phyloP scores from a whole-genome alignment of 106 monocot species.

The Alisma plantagoaquatica region DNA sequence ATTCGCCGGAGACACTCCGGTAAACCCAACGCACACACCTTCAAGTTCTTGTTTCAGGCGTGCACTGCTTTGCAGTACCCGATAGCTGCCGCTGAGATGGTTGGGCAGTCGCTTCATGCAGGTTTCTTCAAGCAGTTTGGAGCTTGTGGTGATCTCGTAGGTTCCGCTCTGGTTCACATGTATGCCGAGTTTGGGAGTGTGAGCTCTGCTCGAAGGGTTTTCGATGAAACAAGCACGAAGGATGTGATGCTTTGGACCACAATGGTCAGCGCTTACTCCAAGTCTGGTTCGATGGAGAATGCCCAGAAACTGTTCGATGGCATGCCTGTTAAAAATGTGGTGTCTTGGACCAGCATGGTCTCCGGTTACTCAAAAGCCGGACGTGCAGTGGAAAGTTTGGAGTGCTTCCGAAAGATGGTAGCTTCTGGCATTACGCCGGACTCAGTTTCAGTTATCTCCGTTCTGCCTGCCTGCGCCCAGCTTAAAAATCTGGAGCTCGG shows the following conservation, averaged over 20 bases:
- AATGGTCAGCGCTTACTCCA: slow-evolving; percentile 33
- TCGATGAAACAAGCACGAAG: slow-evolving; percentile 19
- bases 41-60: slow-evolving; percentile 45
- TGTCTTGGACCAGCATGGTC: slow-evolving; percentile 70
- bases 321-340: slow-evolving; percentile 47
- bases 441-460: slow-evolving; percentile 29
- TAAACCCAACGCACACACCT: slow-evolving; percentile 39
- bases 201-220: slow-evolving; percentile 27
- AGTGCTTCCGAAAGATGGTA: slow-evolving; percentile 45
- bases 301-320: slow-evolving; percentile 48
- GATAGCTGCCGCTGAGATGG: background rate
- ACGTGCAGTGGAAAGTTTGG: slow-evolving; percentile 21
- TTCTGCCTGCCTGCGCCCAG: slow-evolving; percentile 43
- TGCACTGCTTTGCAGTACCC: slow-evolving; percentile 14
- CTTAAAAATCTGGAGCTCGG: slow-evolving; percentile 40
- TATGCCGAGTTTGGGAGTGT: slow-evolving; percentile 31
- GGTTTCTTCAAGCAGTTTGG: slow-evolving; percentile 23
- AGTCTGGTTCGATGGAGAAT: slow-evolving; percentile 27
- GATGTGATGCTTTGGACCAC: slow-evolving; percentile 55
- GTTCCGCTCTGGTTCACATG: slow-evolving; percentile 54
- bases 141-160: background rate
- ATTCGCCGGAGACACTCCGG: slow-evolving; percentile 26
- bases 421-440: slow-evolving; percentile 30
- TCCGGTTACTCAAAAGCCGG: slow-evolving; percentile 30
- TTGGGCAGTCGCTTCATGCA: slow-evolving; percentile 31